Conservation (phyloP, 2,329 filamentous ascomycete genomes). For the Penicillium sclerotiorum region DNA sequence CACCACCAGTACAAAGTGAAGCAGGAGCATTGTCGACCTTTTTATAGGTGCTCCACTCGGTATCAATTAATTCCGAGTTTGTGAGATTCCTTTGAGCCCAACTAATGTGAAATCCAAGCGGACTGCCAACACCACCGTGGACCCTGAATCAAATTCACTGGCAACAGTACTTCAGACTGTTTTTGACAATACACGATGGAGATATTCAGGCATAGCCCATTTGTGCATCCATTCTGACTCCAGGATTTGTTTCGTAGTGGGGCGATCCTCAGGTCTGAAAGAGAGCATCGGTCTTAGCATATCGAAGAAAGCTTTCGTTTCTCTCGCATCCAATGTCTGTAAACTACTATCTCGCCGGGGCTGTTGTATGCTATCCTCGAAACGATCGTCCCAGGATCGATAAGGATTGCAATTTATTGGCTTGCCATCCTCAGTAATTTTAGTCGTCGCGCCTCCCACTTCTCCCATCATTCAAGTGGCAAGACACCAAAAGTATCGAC, state of each 20-base stretch:
- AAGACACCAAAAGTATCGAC: conserved; percentile 30
- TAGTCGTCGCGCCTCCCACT: conserved; percentile 13
- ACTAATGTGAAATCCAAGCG: too few species aligned
- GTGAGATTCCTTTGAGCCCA: too few species aligned
- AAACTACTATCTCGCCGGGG: conserved; percentile 28
- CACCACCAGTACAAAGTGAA: too few species aligned
- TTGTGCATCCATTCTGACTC: conserved; percentile 35
- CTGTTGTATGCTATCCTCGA: conserved; percentile 31
- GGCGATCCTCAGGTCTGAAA: conserved; percentile 29
- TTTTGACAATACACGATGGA: too few species aligned
- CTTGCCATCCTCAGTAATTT: conserved; percentile 15
- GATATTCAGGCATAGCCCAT: conserved; percentile 33
- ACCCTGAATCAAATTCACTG: too few species aligned
- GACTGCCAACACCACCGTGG: too few species aligned
- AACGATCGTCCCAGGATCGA: conserved; percentile 28
- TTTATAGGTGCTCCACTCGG: too few species aligned
- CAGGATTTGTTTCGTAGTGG: conserved; percentile 28
- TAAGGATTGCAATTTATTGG: conserved; percentile 21
- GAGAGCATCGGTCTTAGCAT: conserved; percentile 33
- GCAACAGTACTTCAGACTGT: too few species aligned
- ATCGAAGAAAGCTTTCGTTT: conserved; percentile 28
- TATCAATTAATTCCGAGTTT: too few species aligned
- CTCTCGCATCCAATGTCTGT: conserved; percentile 21
- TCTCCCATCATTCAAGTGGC: conserved; percentile 23
- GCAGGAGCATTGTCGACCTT: too few species aligned